Evolutionary conservation across 139 green algal species (phyloP).

Genomic region (Chlorella vulgaris): DNA sequence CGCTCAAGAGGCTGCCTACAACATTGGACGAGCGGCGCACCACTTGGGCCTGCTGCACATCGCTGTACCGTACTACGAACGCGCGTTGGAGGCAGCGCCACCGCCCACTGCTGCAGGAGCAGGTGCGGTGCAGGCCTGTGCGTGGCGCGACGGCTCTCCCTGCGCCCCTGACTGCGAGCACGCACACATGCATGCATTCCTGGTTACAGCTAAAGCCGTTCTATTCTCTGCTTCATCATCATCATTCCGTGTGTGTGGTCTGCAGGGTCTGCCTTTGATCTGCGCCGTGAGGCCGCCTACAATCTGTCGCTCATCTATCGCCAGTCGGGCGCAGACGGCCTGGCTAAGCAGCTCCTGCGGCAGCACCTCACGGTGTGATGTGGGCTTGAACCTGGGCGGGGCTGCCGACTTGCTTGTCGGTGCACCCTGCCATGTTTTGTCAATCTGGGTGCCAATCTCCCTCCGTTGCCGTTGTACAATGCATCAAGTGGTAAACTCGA

Average conservation of each 20-base stretch:
- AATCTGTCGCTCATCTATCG: slow-evolving; percentile 83
- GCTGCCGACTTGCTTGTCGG: not conserved
- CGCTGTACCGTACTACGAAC: slow-evolving; percentile 71
- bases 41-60: slow-evolving; percentile 79
- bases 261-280: slow-evolving; percentile 20
- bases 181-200: not conserved
- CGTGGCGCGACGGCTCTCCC: not conserved
- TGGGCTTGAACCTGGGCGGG: not conserved
- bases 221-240: not conserved
- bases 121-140: not conserved
- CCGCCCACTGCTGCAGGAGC: not conserved
- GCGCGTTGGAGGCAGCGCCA: slow-evolving; percentile 34
- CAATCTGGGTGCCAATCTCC: not conserved
- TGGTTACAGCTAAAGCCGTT: not conserved
- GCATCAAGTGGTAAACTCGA: too few relatives aligned
- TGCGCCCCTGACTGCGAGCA: not conserved
- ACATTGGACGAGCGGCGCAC: slow-evolving; percentile 82
- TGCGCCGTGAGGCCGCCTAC: slow-evolving; percentile 76
- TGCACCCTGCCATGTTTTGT: not conserved
- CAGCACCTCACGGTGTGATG: slow-evolving; percentile 65
- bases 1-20: slow-evolving; percentile 77
- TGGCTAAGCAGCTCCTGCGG: slow-evolving; percentile 72
- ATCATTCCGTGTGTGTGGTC: not conserved
- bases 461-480: too few relatives aligned
- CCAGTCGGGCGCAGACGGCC: slow-evolving; percentile 58